phyloP scores from a whole-genome alignment of 345 rosid species.

The Brassica rapa region DNA sequence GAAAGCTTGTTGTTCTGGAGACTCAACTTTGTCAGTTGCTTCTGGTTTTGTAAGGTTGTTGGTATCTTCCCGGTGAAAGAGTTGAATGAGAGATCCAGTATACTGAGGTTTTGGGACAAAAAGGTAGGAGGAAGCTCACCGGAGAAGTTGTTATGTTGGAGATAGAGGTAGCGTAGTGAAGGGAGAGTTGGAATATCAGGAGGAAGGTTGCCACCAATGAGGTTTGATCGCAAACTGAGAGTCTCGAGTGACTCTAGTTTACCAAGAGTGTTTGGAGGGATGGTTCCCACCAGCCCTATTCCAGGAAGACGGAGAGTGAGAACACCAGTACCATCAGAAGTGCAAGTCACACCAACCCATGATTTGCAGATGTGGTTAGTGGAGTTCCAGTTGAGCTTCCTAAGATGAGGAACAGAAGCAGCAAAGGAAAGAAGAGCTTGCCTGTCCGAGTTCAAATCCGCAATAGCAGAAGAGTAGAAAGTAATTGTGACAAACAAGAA shows the following conservation, averaged over 20 bases:
- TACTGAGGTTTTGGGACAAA: slow-evolving; percentile 47
- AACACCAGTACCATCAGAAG: slow-evolving; percentile 45
- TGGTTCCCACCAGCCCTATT: slow-evolving; percentile 61
- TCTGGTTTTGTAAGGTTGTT: slow-evolving; percentile 47
- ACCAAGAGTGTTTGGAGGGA: slow-evolving; percentile 70
- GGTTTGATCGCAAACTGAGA: slow-evolving; percentile 73
- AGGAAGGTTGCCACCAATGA: slow-evolving; percentile 71
- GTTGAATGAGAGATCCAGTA: slow-evolving; percentile 68
- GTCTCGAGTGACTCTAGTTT: slow-evolving; percentile 61
- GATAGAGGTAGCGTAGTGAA: slow-evolving; percentile 64
- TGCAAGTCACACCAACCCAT: slow-evolving; percentile 61
- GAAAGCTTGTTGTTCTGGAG: slow-evolving; percentile 63
- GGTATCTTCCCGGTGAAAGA: slow-evolving; percentile 64
- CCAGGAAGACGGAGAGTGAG: slow-evolving; percentile 69
- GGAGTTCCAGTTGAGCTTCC: slow-evolving; percentile 66
- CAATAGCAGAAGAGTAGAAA: slow-evolving; percentile 45
- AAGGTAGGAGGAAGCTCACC: slow-evolving; percentile 76
- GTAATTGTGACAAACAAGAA: slow-evolving; percentile 36
- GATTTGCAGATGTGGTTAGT: slow-evolving; percentile 51
- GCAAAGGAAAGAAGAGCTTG: slow-evolving; percentile 70
- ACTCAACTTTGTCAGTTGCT: slow-evolving; percentile 51
- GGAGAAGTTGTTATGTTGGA: slow-evolving; percentile 71
- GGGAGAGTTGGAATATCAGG: slow-evolving; percentile 62
- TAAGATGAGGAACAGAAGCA: slow-evolving; percentile 54
- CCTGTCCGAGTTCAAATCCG: slow-evolving; percentile 65